These are phyloP conservation scores for Nevesoporus exiguus DNA, from an alignment of 768 basidiomycete genomes.

Conservation along the genomic window DNA sequence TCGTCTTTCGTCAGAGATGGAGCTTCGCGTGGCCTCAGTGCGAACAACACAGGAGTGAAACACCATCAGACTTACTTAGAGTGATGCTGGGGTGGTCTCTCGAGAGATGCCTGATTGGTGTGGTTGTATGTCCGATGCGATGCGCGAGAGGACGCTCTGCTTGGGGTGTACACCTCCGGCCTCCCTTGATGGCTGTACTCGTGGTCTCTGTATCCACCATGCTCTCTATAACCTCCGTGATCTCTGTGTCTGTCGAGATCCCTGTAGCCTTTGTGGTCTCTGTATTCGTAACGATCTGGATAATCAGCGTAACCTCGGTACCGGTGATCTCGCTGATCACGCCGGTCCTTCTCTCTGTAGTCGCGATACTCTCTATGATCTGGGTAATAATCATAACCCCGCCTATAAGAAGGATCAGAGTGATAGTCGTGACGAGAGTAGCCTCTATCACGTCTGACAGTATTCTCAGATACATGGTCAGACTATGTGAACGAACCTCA, in stretches of 20 bases:
- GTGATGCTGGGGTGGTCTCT: constrained; percentile 14
- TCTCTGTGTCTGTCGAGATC: constrained; percentile 4
- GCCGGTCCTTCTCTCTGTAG: constrained; percentile 18
- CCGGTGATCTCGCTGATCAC: constrained; percentile 20
- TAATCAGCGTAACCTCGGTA: constrained; percentile 18
- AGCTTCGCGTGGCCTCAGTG: constrained; percentile 16
- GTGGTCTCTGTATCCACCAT: constrained; percentile 16
- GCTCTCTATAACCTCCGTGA: constrained; percentile 8
- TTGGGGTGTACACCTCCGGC: constrained; percentile 15
- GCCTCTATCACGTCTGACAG: constrained; percentile 21
- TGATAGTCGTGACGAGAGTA: constrained; percentile 23
- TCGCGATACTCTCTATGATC: constrained; percentile 23
- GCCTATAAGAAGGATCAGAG: constrained; percentile 25
- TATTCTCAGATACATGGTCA: constrained; percentile 9
- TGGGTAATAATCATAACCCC: constrained; percentile 19
- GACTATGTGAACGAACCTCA: constrained; percentile 9
- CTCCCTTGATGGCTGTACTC: constrained; percentile 12
- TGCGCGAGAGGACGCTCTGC: constrained; percentile 24
- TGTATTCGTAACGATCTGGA: constrained; percentile 15
- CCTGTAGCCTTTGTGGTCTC: constrained; percentile 5
- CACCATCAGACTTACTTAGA: constrained; percentile 15
- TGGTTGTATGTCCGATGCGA: constrained; percentile 27
- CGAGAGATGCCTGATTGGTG: constrained; percentile 15
- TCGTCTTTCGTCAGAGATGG: constrained; percentile 25
- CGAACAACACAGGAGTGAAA: neutral